Evolutionary conservation across 2,329 filamentous ascomycete genomes (phyloP).

Genomic region (Diaporthe citriasiana): DNA sequence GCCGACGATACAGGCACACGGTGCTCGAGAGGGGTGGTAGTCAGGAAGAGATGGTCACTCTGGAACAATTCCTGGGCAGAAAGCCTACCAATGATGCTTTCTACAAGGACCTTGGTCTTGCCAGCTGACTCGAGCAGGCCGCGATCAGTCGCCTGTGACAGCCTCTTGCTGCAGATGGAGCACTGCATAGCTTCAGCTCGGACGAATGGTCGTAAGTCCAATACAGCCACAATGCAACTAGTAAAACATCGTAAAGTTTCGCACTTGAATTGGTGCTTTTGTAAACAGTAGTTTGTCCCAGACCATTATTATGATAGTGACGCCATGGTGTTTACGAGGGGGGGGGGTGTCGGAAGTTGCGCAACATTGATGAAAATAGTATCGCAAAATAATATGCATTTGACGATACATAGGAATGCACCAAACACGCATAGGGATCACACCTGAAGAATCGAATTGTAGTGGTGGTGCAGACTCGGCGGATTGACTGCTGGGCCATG

Average conservation of each 20-base stretch:
- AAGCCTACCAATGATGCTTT: conserved; percentile 84
- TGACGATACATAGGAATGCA: too few relatives aligned
- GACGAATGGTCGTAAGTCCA: neutral
- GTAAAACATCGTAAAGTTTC: neutral
- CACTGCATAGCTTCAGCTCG: neutral
- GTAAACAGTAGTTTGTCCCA: neutral
- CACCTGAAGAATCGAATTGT: neutral
- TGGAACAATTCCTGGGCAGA: conserved; percentile 83
- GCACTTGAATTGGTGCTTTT: neutral
- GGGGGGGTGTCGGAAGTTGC: neutral
- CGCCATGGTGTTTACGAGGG: neutral
- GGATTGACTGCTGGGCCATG: neutral
- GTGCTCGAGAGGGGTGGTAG: conserved; percentile 84
- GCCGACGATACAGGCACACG: conserved; percentile 81
- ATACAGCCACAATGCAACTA: neutral
- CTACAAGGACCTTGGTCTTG: conserved; percentile 79
- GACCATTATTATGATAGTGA: neutral
- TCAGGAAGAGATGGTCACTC: conserved; percentile 84
- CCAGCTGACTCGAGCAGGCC: conserved; percentile 43
- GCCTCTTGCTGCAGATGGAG: neutral
- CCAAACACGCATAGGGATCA: too few relatives aligned
- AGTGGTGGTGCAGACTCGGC: neutral
- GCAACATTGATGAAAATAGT: neutral
- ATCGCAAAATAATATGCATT: too few relatives aligned
- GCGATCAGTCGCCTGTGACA: conserved; percentile 34